These are phyloP conservation scores for Quercus rubra DNA, from an alignment of 306 rosid genomes.

Conservation along the genomic window DNA sequence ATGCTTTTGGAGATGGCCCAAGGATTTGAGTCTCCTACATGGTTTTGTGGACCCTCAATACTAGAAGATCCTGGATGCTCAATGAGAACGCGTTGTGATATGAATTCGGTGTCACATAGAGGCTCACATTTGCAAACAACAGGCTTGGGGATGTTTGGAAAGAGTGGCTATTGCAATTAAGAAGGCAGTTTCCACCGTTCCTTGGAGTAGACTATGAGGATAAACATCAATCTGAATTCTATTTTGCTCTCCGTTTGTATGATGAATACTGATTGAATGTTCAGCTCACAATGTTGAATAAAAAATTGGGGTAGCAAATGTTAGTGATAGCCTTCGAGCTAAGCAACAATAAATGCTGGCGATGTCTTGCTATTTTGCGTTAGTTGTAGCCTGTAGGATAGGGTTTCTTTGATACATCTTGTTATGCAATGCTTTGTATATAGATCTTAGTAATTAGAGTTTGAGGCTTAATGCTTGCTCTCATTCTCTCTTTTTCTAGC, in stretches of 20 bases:
- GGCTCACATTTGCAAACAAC: constrained; percentile 24
- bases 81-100: constrained; percentile 39
- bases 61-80: constrained; percentile 32
- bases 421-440: not conserved
- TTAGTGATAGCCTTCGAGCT: too few species aligned
- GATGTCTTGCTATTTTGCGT: not conserved
- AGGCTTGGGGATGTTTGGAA: constrained; percentile 14
- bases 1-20: constrained; percentile 70
- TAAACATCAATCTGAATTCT: not conserved
- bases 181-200: not conserved
- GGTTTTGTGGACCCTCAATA: constrained; percentile 25
- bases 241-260: not conserved
- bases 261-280: too few species aligned
- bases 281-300: too few species aligned
- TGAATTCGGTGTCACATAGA: not conserved
- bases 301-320: too few species aligned
- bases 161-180: constrained; percentile 20
- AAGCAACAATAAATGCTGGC: not conserved
- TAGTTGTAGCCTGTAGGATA: not conserved
- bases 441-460: not conserved
- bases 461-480: not conserved
- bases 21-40: constrained; percentile 40
- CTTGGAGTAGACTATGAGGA: not conserved
- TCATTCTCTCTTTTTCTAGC: not conserved
- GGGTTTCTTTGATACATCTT: not conserved